Percentiles rank a stretch among this genome's conserved stretches.
Conservation (phyloP, 2,329 filamentous ascomycete genomes). For the Talaromyces sp. region DNA sequence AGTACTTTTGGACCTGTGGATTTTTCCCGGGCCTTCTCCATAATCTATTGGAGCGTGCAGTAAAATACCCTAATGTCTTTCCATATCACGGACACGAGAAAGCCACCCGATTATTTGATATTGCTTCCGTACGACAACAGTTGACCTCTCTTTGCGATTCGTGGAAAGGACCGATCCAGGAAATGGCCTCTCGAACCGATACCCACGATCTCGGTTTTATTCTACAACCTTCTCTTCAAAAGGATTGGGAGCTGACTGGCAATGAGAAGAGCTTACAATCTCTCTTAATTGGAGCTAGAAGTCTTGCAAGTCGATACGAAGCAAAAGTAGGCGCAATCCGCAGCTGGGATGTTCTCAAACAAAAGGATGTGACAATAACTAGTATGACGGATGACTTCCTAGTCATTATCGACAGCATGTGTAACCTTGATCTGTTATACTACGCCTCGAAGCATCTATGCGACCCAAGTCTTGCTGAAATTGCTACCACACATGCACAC, state of each 20-base stretch:
- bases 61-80: not conserved
- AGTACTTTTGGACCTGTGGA: not conserved
- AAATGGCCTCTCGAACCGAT: not conserved
- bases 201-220: constrained; percentile 12
- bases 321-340: constrained; percentile 3
- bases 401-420: constrained; percentile 47
- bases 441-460: constrained; percentile 35
- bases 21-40: not conserved
- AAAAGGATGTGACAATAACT: constrained; percentile 27
- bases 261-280: not conserved
- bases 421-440: constrained; percentile 43
- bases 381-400: constrained; percentile 39
- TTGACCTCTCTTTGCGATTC: not conserved
- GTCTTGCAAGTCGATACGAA: not conserved
- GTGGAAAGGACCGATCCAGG: not conserved
- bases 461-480: constrained; percentile 29
- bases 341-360: constrained; percentile 24
- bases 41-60: not conserved
- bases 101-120: not conserved
- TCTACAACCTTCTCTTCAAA: not conserved
- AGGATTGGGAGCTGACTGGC: not conserved
- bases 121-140: not conserved
- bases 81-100: not conserved
- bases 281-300: constrained; percentile 2
- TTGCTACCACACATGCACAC: constrained; percentile 42